Conservation (phyloP, 495 filamentous ascomycete genomes). For the Hypoxylon fuscum region DNA sequence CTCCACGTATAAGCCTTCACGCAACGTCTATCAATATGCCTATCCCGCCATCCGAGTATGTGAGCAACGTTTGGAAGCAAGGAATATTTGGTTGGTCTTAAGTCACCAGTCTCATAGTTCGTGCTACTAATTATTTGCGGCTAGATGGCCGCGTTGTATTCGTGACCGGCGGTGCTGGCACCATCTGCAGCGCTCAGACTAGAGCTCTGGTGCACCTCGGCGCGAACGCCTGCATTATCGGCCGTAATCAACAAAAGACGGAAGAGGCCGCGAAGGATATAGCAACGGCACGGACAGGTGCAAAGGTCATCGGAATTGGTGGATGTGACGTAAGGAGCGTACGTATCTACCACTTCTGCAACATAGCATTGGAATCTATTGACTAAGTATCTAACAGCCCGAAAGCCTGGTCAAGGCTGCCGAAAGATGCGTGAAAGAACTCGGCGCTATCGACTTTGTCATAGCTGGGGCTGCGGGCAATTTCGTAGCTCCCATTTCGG, state of each 20-base stretch:
- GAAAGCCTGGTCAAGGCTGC: conserved; percentile 76
- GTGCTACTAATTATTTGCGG: conserved; percentile 16
- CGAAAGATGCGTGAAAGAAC: conserved; percentile 77
- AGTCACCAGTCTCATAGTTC: not conserved
- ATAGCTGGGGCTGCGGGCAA: conserved; percentile 97
- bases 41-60: conserved; percentile 73
- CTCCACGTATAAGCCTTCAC: not conserved
- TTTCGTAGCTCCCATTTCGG: conserved; percentile 87
- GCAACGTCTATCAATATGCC: conserved; percentile 60
- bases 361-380: not conserved
- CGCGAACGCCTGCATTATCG: conserved; percentile 92
- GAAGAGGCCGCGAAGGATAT: conserved; percentile 81
- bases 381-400: conserved; percentile 52
- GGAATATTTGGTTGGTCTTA: conserved; percentile 75
- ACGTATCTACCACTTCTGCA: conserved; percentile 14
- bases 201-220: conserved; percentile 89
- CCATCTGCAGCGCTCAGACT: conserved; percentile 94
- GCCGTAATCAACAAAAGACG: conserved; percentile 90
- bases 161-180: conserved; percentile 93
- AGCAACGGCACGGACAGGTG: conserved; percentile 74
- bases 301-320: conserved; percentile 87
- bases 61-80: conserved; percentile 84
- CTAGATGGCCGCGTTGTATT: conserved; percentile 89
- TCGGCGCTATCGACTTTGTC: conserved; percentile 91
- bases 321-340: conserved; percentile 80